Base-by-base conservation (phyloP, 1,139 yeast species). In the Diutina sp. region DNA sequence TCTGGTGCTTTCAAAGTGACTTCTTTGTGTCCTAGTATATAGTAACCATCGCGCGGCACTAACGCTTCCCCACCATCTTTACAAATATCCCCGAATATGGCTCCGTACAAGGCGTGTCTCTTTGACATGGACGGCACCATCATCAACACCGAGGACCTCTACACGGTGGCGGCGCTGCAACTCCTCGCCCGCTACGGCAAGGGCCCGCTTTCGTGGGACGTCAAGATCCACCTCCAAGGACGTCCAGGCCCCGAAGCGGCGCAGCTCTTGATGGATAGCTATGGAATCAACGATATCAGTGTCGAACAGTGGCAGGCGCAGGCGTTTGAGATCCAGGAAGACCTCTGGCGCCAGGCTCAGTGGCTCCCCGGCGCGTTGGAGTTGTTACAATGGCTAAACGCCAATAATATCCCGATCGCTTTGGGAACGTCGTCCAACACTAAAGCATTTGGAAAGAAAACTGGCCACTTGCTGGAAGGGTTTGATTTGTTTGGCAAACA, bases 61-160 rank as follows among this genome's bases (percentile, higher is more conserved):
- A 21, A 21, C 25, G 4, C 25, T 1, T 21, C 25, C 25, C 25
- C 25, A 21, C 25, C 25, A 1, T 9, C 16, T 9, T n/a, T 5
- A 35, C 14, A 1, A 32, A 32, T 9, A 32, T 2, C 35, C 35
- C 12, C 35, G 6, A 35, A 45, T 25, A 47, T 47, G 51, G 53
- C 45, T 21, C 53, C 11, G 12, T 57, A 79, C 64, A 86, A 80
- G 68, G 97, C 97, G 59, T 90, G 97, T 77, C 85, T 91, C 58
- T 91, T 91, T 69, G 93, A 93, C 74, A 90, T 93, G 97, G 98
- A 93, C 67, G 99, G 99, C 1, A 80, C 95, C 35, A 74, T 93
- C 60, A 79, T 93, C 66, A 89, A 91, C 71, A 87, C 97, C 2
- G 99, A 93, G 69, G 95, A 88, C 61, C 76, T 90, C 58, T 93